Percentiles rank a stretch among this genome's conserved stretches.
These are phyloP conservation scores for Solanum chaucha DNA, from an alignment of 257 asterid genomes.

Conservation along the genomic window DNA sequence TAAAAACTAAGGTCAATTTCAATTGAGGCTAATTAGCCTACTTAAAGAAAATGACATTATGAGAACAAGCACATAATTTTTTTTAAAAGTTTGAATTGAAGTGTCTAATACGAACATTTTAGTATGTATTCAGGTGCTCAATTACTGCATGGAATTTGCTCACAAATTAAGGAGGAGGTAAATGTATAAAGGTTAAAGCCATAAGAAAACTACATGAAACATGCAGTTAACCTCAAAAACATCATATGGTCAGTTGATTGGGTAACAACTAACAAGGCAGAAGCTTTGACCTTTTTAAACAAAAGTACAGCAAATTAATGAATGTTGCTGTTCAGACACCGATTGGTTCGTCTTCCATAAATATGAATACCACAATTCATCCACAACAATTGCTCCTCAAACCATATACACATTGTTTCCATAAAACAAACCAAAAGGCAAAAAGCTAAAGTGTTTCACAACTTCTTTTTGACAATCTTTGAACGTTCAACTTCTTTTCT, in stretches of 20 bases:
- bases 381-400: background rate
- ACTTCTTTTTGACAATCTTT: background rate
- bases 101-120: background rate
- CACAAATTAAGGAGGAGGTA: background rate
- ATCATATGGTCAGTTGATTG: background rate
- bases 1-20: background rate
- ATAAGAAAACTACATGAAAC: background rate
- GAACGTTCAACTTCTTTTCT: background rate
- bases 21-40: background rate
- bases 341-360: background rate
- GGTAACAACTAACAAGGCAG: background rate
- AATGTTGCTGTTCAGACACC: background rate
- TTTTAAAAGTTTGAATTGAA: background rate
- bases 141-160: background rate
- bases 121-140: background rate
- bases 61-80: background rate
- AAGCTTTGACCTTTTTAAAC: background rate
- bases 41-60: background rate
- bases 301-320: background rate
- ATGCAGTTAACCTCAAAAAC: background rate
- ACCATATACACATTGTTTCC: background rate
- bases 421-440: background rate
- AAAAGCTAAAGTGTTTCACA: background rate
- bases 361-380: background rate
- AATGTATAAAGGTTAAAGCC: background rate